A percentile compares a stretch with the other conserved stretches of the same genome.
Conservation (phyloP, 768 basidiomycete species). For the Boletus speciosus region DNA sequence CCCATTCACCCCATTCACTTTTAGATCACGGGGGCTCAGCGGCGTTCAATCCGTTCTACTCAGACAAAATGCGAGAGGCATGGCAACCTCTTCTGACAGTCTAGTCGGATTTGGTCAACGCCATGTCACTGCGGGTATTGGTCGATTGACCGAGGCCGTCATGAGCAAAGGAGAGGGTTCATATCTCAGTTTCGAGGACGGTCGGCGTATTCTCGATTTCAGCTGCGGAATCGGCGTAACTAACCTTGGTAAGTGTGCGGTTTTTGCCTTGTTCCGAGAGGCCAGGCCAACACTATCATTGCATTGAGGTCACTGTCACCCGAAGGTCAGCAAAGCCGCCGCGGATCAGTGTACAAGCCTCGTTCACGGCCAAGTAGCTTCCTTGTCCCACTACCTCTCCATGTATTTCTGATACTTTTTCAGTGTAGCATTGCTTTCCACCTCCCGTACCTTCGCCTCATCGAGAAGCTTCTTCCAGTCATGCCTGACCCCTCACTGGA, state of each 20-base stretch:
- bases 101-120: constrained; percentile 38
- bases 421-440: constrained; percentile 90
- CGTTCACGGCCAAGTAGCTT: constrained; percentile 69
- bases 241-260: constrained; percentile 55
- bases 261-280: not conserved
- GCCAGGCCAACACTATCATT: not conserved
- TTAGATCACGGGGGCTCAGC: constrained; percentile 1
- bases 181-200: constrained; percentile 70
- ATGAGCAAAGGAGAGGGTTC: constrained; percentile 70
- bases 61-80: constrained; percentile 8
- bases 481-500: constrained; percentile 92
- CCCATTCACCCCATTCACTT: not conserved
- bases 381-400: not conserved
- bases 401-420: constrained; percentile 1
- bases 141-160: constrained; percentile 46
- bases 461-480: constrained; percentile 77
- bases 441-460: constrained; percentile 80
- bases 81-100: constrained; percentile 22
- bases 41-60: not conserved
- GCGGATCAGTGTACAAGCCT: constrained; percentile 83
- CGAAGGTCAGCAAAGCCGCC: constrained; percentile 79
- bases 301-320: constrained; percentile 76
- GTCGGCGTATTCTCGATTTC: constrained; percentile 75
- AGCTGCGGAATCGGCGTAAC: constrained; percentile 88
- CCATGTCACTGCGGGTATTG: constrained; percentile 46